Base-by-base conservation (phyloP, 129 eudicot genomes). In the Flaveria linearis region DNA sequence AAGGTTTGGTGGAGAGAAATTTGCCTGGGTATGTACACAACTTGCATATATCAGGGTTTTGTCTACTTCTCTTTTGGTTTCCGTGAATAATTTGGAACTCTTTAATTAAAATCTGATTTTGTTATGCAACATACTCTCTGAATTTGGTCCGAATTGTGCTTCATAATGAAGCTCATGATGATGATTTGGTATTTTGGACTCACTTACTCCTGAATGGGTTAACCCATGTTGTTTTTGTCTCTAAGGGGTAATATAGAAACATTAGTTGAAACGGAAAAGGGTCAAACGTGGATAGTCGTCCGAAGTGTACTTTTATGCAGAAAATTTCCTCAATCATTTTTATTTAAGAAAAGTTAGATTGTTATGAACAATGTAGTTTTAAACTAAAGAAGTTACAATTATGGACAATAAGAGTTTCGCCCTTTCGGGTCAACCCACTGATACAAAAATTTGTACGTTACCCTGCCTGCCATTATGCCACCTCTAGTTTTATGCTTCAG, bases 1-100 rank as follows among this genome's bases (percentile, higher is more conserved):
- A 75, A 85, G 98, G 97, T 51, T 88, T 93, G 84, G 98, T 93
- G 77, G 98, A 90, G 55, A 88, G 95, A 62, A 83, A 90, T 78
- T 85, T 93, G 74, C 97, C 98, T 51, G 98, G 98, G 98, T 93
- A 82, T 82, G 95, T 66, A 23, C 46, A 18, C 62, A 69, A 69
- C 52, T 43, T 12, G 28, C 33, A 16, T 42, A 50, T 26, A 68
- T 43, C 36, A 17, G 4, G 39, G 12, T 56, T 69, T 68, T 56
- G 53, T 51, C 56, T 53, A 10, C 16, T 10, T n/a, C 25, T 57
- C 28, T 68, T 53, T 41, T 15, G 22, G 2, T 55, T 68, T 55
- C 41, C 13, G 13, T 28, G 36, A 56, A 45, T 5, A 57, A 43
- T 68, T 28, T 4, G 36, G 36, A 1, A 57, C 4, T 57, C 28